phyloP scores from a whole-genome alignment of 2,329 filamentous ascomycete genomes.

The Phaeosphaeriaceae sp. region DNA sequence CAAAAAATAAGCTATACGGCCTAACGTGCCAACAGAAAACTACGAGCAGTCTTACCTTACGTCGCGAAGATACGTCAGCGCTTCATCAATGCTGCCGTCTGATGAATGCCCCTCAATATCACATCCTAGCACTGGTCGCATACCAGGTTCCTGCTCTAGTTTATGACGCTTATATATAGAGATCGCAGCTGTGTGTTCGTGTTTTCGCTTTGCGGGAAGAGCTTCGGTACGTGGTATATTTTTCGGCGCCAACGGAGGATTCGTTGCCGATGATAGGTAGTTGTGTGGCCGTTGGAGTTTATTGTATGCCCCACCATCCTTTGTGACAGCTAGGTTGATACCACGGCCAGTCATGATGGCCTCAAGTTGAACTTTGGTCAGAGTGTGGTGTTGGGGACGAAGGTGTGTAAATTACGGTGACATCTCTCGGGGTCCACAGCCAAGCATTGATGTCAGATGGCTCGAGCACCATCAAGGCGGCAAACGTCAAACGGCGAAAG shows the following conservation, averaged over 20 bases:
- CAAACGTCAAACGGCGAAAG: no score
- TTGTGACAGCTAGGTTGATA: constrained; percentile 39
- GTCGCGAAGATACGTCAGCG: constrained; percentile 43
- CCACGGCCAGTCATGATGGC: constrained; percentile 30
- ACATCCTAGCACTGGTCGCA: constrained; percentile 37
- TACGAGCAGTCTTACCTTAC: constrained; percentile 34
- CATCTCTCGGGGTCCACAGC: no score
- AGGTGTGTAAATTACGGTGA: no score
- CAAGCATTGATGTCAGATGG: no score
- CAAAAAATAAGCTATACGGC: constrained; percentile 17
- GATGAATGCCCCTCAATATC: constrained; percentile 33
- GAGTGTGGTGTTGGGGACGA: no score
- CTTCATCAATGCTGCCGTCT: constrained; percentile 37
- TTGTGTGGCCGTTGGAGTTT: constrained; percentile 45
- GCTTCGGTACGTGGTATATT: constrained; percentile 4
- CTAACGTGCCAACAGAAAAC: not conserved
- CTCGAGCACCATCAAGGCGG: no score
- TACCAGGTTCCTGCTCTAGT: constrained; percentile 26
- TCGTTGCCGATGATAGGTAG: constrained; percentile 22
- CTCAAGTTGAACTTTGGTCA: no score
- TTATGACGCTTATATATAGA: constrained; percentile 23
- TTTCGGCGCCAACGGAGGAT: constrained; percentile 10
- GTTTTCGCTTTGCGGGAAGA: constrained; percentile 27
- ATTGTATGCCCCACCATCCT: constrained; percentile 46
- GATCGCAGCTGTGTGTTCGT: constrained; percentile 17